Evolutionary conservation across 2,329 filamentous ascomycete genomes (phyloP), one percentile per base, ranked within the genome.

Genomic region (Nigrograna mackinnonii): DNA sequence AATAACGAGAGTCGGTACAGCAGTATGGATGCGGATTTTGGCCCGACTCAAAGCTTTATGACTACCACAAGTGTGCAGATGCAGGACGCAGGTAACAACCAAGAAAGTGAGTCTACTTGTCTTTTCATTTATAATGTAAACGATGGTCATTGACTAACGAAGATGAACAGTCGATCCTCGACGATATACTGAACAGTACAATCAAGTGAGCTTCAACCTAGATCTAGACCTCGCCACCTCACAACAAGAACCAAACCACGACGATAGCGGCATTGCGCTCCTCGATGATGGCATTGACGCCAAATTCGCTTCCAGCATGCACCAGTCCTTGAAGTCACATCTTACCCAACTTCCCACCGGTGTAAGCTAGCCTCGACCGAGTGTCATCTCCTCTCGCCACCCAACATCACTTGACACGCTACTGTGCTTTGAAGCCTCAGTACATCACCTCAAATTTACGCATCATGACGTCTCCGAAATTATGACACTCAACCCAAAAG

Each of bases 1-100:
- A 67, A 68, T 50, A 59, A 67, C 26, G 63, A 68, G 12, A 69
- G 64, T 41, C 59, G 67, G 17, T 67, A 64, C 39, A 68, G 65
- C 49, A 70, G 67, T 41, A 55, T 68, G 12, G 64, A 62, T 38
- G 62, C 62, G 32, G 66, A 69, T 21, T 67, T 68, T 35, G 60
- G 53, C 12, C 54, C 62, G n/a, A 56, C 52, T 24, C 57, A 63
- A 26, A 62, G 57, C 16, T 67, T 68, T 48, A 60, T 64, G 49
- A 56, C 57, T 3, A 58, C 47, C 20, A 37, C 11, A 19, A 54
- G 55, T 37, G 54, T 52, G 18, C 35, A 52, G 12, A 54, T 59
- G 43, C 60, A 61, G 28, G 55, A 59, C 22, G 36, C 54, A 4
- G 44, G 46, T 24, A 50, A 38, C 22, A 33, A 55, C 17, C 54